A percentile compares a stretch with the other conserved stretches of the same genome.
Conservation (phyloP, 352 stramenopile species). For the Pythium plurisporium region DNA sequence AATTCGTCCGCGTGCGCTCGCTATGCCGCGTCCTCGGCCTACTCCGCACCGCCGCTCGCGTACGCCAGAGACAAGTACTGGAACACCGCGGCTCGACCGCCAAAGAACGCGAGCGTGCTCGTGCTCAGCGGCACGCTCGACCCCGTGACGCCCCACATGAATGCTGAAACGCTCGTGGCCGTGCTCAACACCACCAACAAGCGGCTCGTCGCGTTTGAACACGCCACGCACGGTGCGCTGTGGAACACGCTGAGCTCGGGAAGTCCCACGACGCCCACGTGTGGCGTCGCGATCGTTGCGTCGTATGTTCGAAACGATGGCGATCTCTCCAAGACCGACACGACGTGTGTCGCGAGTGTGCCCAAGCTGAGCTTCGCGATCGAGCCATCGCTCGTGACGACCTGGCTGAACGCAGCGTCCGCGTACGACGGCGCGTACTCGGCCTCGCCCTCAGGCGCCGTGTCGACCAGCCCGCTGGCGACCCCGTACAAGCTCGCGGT, state of each 20-base stretch:
- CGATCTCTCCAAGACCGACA: slow-evolving; percentile 13
- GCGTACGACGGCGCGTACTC: slow-evolving; percentile 10
- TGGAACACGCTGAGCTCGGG: slow-evolving; percentile 12
- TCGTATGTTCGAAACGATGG: slow-evolving; percentile 15
- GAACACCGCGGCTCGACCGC: slow-evolving; percentile 17
- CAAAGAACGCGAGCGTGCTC: slow-evolving; percentile 19
- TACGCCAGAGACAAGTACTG: slow-evolving; percentile 27
- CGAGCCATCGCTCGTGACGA: background rate
- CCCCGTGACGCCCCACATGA: slow-evolving; percentile 23
- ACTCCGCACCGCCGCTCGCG: slow-evolving; percentile 13
- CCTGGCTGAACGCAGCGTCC: background rate
- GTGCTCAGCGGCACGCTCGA: slow-evolving; percentile 31
- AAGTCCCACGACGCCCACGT: background rate
- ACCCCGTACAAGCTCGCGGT: slow-evolving; percentile 10
- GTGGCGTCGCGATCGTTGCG: slow-evolving; percentile 19
- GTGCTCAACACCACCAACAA: slow-evolving; percentile 23
- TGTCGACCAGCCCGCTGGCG: background rate
- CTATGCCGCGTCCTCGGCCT: slow-evolving; percentile 1
- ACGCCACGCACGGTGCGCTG: slow-evolving; percentile 22
- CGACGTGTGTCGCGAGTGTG: slow-evolving; percentile 12
- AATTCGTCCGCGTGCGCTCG: slow-evolving; percentile 1
- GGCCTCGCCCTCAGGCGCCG: no score
- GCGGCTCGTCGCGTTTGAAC: slow-evolving; percentile 25
- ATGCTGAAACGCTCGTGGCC: slow-evolving; percentile 15
- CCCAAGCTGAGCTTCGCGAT: slow-evolving; percentile 9